Conservation (phyloP, 2,329 filamentous ascomycete genomes). For the Trichoderma breve region DNA sequence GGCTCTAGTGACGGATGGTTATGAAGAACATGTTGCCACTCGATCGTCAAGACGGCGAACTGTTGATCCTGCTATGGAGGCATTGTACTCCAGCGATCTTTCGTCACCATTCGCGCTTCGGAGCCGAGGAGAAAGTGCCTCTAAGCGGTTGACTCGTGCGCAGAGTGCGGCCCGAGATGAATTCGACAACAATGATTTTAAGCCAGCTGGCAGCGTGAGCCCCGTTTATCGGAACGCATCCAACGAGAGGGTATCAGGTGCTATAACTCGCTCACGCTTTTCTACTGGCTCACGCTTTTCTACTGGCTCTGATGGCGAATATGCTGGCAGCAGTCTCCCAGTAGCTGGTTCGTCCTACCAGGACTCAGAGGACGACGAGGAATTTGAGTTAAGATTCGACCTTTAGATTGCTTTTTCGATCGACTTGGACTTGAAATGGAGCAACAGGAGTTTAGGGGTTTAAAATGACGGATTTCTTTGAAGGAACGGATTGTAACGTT, state of each 20-base stretch:
- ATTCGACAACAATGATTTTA: slow-evolving; percentile 20
- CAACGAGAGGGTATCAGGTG: slow-evolving; percentile 22
- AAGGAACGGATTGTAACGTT: not conserved
- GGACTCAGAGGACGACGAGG: slow-evolving; percentile 47
- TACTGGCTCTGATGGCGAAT: slow-evolving; percentile 40
- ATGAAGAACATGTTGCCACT: not conserved
- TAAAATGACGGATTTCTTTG: not conserved
- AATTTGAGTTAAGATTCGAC: slow-evolving; percentile 50
- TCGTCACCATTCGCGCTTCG: slow-evolving; percentile 49
- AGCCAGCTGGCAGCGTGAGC: slow-evolving; percentile 50
- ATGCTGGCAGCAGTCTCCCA: slow-evolving; percentile 40
- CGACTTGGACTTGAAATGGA: not conserved
- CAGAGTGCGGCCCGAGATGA: not conserved
- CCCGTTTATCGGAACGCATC: slow-evolving; percentile 29
- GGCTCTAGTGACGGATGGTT: not conserved
- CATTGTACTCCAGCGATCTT: slow-evolving; percentile 61
- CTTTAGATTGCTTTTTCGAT: not conserved
- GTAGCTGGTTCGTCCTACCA: slow-evolving; percentile 27
- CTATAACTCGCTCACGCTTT: slow-evolving; percentile 48
- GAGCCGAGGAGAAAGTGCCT: slow-evolving; percentile 22
- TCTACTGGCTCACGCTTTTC: slow-evolving; percentile 52
- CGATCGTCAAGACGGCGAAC: slow-evolving; percentile 37
- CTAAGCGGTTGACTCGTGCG: not conserved
- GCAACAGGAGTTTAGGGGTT: not conserved
- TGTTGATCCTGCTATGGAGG: slow-evolving; percentile 52